phyloP scores from a whole-genome alignment of 2,329 filamentous ascomycete species.

The Eutypa lata region DNA sequence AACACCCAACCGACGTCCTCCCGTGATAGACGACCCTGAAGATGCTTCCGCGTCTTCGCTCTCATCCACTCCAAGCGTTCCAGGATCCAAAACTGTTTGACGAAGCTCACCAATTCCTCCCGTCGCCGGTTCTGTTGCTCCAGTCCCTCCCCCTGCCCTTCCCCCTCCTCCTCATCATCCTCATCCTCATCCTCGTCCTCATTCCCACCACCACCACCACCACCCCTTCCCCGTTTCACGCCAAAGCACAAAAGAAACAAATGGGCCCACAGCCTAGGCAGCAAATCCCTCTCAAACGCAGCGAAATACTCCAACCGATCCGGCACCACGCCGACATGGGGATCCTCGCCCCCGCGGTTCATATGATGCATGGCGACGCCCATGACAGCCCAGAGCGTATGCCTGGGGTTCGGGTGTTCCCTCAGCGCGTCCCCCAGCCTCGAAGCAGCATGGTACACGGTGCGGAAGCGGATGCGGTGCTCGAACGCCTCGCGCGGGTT shows the following conservation, averaged over 20 bases:
- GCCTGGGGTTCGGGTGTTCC: constrained; percentile 7
- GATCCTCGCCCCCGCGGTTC: constrained; percentile 10
- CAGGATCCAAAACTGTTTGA: constrained; percentile 7
- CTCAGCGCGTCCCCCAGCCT: constrained; percentile 11
- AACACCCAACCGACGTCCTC: constrained; percentile 9
- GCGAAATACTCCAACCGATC: constrained; percentile 18
- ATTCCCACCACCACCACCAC: background rate
- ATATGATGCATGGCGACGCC: constrained; percentile 15
- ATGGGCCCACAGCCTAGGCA: constrained; percentile 16
- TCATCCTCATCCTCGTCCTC: background rate
- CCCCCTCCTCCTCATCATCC: background rate
- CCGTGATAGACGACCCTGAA: background rate
- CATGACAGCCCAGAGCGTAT: constrained; percentile 16
- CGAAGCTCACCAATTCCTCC: constrained; percentile 1
- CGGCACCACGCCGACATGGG: constrained; percentile 12
- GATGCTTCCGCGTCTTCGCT: background rate
- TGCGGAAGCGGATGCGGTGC: constrained; percentile 15
- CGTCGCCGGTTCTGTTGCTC: too few relatives aligned
- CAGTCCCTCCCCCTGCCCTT: too few relatives aligned
- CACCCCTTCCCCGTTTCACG: background rate
- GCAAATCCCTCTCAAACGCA: constrained; percentile 4
- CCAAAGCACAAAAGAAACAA: constrained; percentile 15
- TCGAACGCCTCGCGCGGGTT: constrained; percentile 5
- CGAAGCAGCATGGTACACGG: constrained; percentile 12
- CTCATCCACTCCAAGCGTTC: constrained; percentile 14